Percentiles rank a stretch among this genome's conserved stretches.
These are phyloP conservation scores for Coemansia sp. DNA, from an alignment of 192 early-diverging fungal species.

Conservation along the genomic window DNA sequence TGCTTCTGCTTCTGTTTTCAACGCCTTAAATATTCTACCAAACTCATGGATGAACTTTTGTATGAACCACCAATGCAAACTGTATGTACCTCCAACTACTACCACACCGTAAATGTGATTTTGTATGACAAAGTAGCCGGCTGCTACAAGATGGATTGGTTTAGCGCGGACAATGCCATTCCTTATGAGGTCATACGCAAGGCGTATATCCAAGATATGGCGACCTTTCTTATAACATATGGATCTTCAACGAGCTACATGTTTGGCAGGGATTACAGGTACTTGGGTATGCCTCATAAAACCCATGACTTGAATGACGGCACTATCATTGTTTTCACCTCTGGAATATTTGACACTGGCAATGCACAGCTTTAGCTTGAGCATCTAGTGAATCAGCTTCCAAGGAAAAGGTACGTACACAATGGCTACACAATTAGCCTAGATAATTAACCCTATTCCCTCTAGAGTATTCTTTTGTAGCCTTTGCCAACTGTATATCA, in stretches of 20 bases:
- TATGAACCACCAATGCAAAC: not conserved
- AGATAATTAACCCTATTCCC: not conserved
- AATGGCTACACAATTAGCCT: not conserved
- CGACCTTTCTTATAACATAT: not conserved
- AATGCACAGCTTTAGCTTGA: not conserved
- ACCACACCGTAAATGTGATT: not conserved
- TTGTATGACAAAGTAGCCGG: not conserved
- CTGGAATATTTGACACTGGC: not conserved
- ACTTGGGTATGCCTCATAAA: not conserved
- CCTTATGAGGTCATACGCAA: not conserved
- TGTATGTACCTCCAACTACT: not conserved
- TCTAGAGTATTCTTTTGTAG: not conserved
- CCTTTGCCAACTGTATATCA: not conserved
- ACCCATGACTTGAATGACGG: not conserved
- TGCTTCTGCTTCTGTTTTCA: not conserved
- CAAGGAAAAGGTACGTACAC: not conserved
- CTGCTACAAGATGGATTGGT: not conserved
- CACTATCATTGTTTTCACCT: not conserved
- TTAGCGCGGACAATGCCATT: not conserved
- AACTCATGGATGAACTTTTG: not conserved
- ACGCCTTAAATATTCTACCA: not conserved
- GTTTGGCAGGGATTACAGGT: not conserved
- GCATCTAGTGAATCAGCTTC: not conserved
- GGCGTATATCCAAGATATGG: not conserved
- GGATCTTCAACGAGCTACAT: constrained; percentile 7